Base-by-base conservation (phyloP, 192 early-diverging fungal species). In the Rhizophagus prolifer region DNA sequence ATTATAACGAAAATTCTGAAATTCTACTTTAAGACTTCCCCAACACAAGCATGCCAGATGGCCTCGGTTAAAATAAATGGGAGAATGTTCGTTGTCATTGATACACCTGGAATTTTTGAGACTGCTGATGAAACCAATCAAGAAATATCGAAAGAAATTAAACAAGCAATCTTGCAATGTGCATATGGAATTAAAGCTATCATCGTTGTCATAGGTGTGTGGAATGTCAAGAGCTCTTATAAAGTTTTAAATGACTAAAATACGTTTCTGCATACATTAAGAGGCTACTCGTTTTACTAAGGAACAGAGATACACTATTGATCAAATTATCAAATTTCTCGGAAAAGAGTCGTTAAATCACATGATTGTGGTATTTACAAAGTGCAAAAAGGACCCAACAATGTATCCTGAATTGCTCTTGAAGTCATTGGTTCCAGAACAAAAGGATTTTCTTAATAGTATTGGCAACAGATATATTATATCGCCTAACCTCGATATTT, bases 81-180 rank as follows among this genome's bases (percentile, higher is more conserved):
- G 2, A 50, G 19, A 16, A 50, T 3, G 4, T 70, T 23, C 3
- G 1, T 23, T 23, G n/a, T 70, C 23, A 19, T 34, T 36, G 68
- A 70, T 34, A 69, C 67, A 5, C 67, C 28, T 13, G 67, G 67
- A n/a, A 21, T 46, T 46, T 46, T 70, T n/a, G 68, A 70, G 8
- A 70, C 38, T 1, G 12, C 38, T 1, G 12, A 9, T 46, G 23
- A 38, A n/a, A n/a, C 3, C 1, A 31, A 41, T 44, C 8, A 9
- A 23, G 41, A 44, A 23, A 36, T n/a, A 14, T 44, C 21, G 4
- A 70, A 34, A 44, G 68, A 70, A 44, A 46, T 10, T 0, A 4
- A 23, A 8, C 10, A 36, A 9, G 10, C 4, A 36, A 46, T n/a
- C 13, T 36, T 41, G 10, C 30, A 69, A 69, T 69, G 34, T 2